Evolutionary conservation across 78 protist genomes (phyloP).

Genomic region (Polysphondylium violaceum): DNA sequence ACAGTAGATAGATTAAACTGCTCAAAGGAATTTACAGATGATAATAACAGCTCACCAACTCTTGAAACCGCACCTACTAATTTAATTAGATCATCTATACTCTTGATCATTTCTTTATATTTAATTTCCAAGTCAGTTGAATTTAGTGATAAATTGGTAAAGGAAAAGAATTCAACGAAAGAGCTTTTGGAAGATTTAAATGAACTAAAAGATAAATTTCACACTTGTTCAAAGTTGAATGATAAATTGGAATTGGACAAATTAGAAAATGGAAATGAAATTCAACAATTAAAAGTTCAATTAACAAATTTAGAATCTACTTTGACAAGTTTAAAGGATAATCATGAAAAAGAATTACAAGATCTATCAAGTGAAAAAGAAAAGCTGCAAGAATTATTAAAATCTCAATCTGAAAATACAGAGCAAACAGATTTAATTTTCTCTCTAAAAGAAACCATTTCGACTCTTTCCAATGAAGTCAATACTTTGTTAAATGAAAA

Average conservation of each 20-base stretch:
- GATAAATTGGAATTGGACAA: conserved; percentile 49
- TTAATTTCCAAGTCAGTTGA: conserved; percentile 4
- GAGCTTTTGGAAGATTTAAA: conserved; percentile 59
- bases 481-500: no score
- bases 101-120: conserved; percentile 40
- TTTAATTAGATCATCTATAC: background rate
- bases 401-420: no score
- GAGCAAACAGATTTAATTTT: no score
- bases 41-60: background rate
- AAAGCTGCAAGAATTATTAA: no score
- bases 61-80: background rate
- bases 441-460: no score
- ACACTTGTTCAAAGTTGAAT: conserved; percentile 26
- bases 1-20: background rate
- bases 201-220: conserved; percentile 59
- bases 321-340: background rate
- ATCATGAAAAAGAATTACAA: background rate
- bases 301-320: background rate
- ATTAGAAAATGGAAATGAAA: conserved; percentile 19
- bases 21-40: background rate
- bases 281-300: conserved; percentile 18
- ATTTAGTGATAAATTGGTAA: conserved; percentile 14
- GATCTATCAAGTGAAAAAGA: conserved; percentile 3
- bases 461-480: no score
- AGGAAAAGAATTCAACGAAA: background rate